phyloP scores from a whole-genome alignment of 2,329 filamentous ascomycete species.

The Aureobasidium sp. region DNA sequence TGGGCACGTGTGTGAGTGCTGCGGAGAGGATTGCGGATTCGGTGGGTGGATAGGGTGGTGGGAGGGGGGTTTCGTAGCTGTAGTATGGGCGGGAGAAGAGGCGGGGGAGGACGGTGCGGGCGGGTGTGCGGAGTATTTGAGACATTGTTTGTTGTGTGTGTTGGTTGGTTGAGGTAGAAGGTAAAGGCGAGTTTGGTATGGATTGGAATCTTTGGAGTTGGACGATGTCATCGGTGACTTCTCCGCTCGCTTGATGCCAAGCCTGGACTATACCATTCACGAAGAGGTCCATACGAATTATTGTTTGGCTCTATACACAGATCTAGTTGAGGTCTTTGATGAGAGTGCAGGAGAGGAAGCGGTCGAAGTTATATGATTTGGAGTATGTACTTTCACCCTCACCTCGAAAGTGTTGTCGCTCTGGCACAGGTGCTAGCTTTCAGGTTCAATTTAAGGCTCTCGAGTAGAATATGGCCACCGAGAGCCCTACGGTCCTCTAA shows the following conservation, averaged over 20 bases:
- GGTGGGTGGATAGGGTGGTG: constrained; percentile 57
- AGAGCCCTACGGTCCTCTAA: no score
- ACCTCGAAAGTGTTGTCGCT: no score
- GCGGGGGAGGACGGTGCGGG: constrained; percentile 23
- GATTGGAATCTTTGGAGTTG: not conserved
- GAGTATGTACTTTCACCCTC: no score
- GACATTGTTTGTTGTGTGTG: not conserved
- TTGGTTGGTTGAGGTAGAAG: not conserved
- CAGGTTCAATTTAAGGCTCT: no score
- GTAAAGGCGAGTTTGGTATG: not conserved
- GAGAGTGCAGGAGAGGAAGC: no score
- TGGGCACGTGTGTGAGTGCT: constrained; percentile 71
- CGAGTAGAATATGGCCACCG: no score
- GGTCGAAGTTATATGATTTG: no score
- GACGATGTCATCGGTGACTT: constrained; percentile 7
- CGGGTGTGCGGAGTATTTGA: not conserved
- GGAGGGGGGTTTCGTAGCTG: constrained; percentile 61
- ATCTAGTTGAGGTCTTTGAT: no score
- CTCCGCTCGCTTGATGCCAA: constrained; percentile 5
- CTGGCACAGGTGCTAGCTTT: no score
- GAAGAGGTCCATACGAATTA: not conserved
- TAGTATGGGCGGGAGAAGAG: constrained; percentile 49
- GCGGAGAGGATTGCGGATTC: constrained; percentile 74
- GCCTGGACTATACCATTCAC: not conserved
- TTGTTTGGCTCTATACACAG: no score